Evolutionary conservation across 2,329 filamentous ascomycete species (phyloP), one percentile per base, ranked within the genome.

Genomic region (Cercospora brassicicola): DNA sequence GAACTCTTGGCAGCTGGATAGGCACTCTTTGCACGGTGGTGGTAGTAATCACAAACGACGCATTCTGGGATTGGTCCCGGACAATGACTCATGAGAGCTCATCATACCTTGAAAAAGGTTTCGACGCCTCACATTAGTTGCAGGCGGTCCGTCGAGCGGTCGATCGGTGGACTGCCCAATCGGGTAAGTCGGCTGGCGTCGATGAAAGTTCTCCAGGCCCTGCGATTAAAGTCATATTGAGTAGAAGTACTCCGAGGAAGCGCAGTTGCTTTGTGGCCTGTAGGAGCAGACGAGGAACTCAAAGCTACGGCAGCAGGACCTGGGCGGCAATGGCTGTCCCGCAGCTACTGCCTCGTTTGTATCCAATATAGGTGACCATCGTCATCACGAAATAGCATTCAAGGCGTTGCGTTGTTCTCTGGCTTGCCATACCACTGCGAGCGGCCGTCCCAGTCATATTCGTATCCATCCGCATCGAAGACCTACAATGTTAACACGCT

Each of bases 381-480:
- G 20, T 55, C 48, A n/a, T 55, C 48, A n/a, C 48, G 48, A 1
- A 55, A 2, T 9, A 10, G 23, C 48, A 15, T 28, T 55, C 23
- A 13, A 26, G 48, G 48, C 13, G 15, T 55, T 4, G 23, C 7
- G 23, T 26, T 55, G 23, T n/a, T 28, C 48, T 55, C n/a, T 26
- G 23, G 48, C 48, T 55, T 55, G 23, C 23, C 48, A 55, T 55
- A 4, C 48, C 48, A 55, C 63, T n/a, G 63, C 15, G 13, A 57
- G 42, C 23, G 55, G 55, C 64, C 56, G 13, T 65, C 56, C 64
- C 36, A 60, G 9, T 60, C 55, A 11, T 65, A 65, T 42, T 65
- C 56, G 31, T 65, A 60, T 8, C 64, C 64, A 26, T 61, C 36
- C 20, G 13, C 28, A 28, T 66, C 31, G 59, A 66, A 62, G 10